Evolutionary conservation across 192 early-diverging fungal genomes (phyloP).

Genomic region (Lunasporangiospora selenospora): DNA sequence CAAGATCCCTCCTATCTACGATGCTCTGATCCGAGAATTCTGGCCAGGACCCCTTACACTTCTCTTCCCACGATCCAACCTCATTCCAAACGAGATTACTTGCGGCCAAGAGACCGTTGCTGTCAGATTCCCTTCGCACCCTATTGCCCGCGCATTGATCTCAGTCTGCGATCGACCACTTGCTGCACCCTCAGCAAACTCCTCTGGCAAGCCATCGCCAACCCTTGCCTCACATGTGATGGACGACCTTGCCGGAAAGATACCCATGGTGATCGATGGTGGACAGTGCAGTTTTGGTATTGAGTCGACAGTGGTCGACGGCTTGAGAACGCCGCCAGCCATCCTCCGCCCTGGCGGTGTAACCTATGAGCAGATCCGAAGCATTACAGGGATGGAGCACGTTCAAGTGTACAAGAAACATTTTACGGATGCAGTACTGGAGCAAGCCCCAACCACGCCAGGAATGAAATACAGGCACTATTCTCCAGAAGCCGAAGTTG

Average conservation of each 20-base stretch:
- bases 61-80: slow-evolving; percentile 73
- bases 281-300: slow-evolving; percentile 90
- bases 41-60: slow-evolving; percentile 98
- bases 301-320: slow-evolving; percentile 95
- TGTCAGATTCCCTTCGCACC: slow-evolving; percentile 90
- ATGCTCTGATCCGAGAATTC: slow-evolving; percentile 62
- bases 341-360: slow-evolving; percentile 94
- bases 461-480: slow-evolving; percentile 99
- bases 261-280: slow-evolving; percentile 91
- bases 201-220: slow-evolving; percentile 93
- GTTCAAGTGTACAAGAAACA: slow-evolving; percentile 83
- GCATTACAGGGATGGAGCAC: slow-evolving; percentile 66
- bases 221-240: slow-evolving; percentile 90
- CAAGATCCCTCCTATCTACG: slow-evolving; percentile 76
- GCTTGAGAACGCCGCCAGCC: slow-evolving; percentile 69
- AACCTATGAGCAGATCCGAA: slow-evolving; percentile 76
- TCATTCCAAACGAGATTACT: slow-evolving; percentile 81
- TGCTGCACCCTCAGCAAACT: slow-evolving; percentile 98
- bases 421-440: slow-evolving; percentile 72
- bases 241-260: slow-evolving; percentile 77
- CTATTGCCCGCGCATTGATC: slow-evolving; percentile 91
- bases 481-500: slow-evolving; percentile 86
- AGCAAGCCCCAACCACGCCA: slow-evolving; percentile 88
- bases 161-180: slow-evolving; percentile 82
- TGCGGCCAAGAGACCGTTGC: slow-evolving; percentile 89